These are phyloP conservation scores for Cordia subcordata DNA, from an alignment of 257 asterid species.

Conservation along the genomic window DNA sequence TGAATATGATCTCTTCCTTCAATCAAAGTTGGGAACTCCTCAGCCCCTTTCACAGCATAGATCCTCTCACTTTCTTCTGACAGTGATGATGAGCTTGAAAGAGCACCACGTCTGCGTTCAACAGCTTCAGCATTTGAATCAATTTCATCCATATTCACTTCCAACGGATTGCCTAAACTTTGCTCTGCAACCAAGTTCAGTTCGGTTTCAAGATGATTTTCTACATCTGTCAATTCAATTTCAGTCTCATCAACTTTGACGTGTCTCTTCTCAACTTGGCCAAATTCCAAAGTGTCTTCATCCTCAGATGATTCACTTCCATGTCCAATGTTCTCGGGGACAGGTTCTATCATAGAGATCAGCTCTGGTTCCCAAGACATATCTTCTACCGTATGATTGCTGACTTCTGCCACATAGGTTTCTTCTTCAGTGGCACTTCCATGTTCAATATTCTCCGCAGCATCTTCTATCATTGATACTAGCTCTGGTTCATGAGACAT, in stretches of 20 bases:
- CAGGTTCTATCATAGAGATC: slow-evolving; percentile 35
- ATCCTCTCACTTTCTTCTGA: slow-evolving; percentile 48
- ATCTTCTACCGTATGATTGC: slow-evolving; percentile 8
- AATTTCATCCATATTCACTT: slow-evolving; percentile 12
- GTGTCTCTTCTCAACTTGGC: slow-evolving; percentile 32
- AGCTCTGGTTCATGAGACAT: slow-evolving; percentile 27
- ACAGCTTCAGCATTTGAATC: slow-evolving; percentile 13
- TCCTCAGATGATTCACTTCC: slow-evolving; percentile 70
- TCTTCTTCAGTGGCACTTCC: slow-evolving; percentile 39
- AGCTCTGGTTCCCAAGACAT: slow-evolving; percentile 26
- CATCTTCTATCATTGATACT: slow-evolving; percentile 34
- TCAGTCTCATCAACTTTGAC: slow-evolving; percentile 19
- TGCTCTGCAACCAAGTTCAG: slow-evolving; percentile 8
- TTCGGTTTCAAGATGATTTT: slow-evolving; percentile 5
- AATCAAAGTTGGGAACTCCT: slow-evolving; percentile 26
- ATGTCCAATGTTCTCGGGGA: slow-evolving; percentile 55
- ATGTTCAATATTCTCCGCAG: slow-evolving; percentile 53
- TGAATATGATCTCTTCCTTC: slow-evolving; percentile 23
- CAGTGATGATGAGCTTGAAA: slow-evolving; percentile 59
- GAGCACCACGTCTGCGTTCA: slow-evolving; percentile 22
- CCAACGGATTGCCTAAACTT: slow-evolving; percentile 6
- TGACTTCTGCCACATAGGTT: slow-evolving; percentile 52
- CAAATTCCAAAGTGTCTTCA: slow-evolving; percentile 32
- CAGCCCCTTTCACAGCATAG: slow-evolving; percentile 35
- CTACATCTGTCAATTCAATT: slow-evolving; percentile 13